A percentile compares a stretch with the other conserved stretches of the same genome.
phyloP scores from a whole-genome alignment of 1,284 basidiomycete genomes.

The Moesziomyces parantarcticus region DNA sequence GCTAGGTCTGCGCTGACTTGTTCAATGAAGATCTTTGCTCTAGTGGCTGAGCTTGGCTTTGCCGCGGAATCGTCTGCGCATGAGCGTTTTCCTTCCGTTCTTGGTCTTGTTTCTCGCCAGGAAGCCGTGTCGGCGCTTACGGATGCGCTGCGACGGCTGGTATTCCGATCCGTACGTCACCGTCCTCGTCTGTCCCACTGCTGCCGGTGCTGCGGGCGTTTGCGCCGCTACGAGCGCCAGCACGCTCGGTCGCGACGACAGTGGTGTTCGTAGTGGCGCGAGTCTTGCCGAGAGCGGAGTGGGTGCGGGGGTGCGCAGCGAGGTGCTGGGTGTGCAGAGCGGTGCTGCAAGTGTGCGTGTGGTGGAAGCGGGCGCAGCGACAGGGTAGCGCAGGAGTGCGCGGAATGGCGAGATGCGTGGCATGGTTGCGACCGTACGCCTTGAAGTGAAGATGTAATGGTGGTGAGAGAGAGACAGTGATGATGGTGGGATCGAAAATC shows the following conservation, averaged over 20 bases:
- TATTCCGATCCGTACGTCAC: slow-evolving; percentile 77
- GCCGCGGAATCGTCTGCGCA: slow-evolving; percentile 51
- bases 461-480: not conserved
- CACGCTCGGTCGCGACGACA: not conserved
- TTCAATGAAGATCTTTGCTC: not conserved
- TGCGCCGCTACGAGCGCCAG: slow-evolving; percentile 7
- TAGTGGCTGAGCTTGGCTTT: slow-evolving; percentile 49
- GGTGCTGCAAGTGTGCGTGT: not conserved
- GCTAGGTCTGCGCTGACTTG: no score
- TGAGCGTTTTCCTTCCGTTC: slow-evolving; percentile 76
- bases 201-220: not conserved
- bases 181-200: slow-evolving; percentile 7
- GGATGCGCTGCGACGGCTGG: slow-evolving; percentile 85
- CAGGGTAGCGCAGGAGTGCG: slow-evolving; percentile 6
- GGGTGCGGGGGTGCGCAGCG: not conserved
- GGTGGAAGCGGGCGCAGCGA: slow-evolving; percentile 1
- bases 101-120: slow-evolving; percentile 76
- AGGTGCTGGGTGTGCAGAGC: slow-evolving; percentile 1
- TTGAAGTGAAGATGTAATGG: not conserved
- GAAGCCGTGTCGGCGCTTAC: slow-evolving; percentile 90
- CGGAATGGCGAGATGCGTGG: slow-evolving; percentile 31
- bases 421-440: slow-evolving; percentile 5
- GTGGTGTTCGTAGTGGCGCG: not conserved
- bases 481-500: slow-evolving; percentile 1
- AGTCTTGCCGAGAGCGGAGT: not conserved